phyloP scores from a whole-genome alignment of 1,284 basidiomycete genomes.

The Trichosporon sp. region DNA sequence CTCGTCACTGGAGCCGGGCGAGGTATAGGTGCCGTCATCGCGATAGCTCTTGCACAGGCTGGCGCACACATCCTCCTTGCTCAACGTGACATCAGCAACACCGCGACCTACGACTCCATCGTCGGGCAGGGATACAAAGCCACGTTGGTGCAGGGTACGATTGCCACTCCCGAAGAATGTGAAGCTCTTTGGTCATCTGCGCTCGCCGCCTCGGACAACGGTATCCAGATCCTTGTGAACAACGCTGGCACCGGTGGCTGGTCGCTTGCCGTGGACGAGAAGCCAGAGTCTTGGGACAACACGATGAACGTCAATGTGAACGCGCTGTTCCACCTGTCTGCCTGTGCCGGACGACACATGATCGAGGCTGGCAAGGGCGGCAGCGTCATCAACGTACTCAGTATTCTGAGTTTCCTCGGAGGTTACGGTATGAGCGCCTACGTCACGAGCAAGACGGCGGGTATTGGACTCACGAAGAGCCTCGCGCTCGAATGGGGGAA shows the following conservation, averaged over 20 bases:
- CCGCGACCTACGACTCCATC: constrained; percentile 64
- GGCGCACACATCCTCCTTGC: constrained; percentile 78
- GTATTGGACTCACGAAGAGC: constrained; percentile 76
- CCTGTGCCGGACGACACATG: constrained; percentile 47
- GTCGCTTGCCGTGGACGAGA: not conserved
- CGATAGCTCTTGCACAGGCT: constrained; percentile 57
- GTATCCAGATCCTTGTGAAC: constrained; percentile 15
- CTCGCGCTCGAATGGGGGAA: constrained; percentile 71
- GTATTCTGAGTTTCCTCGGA: constrained; percentile 52
- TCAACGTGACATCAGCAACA: constrained; percentile 63
- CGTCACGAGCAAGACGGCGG: constrained; percentile 66
- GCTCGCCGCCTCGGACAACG: not conserved
- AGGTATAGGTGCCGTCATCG: constrained; percentile 44
- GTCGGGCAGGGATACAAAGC: constrained; percentile 41
- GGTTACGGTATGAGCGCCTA: constrained; percentile 62
- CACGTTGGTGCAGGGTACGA: constrained; percentile 68
- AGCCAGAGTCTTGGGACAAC: not conserved
- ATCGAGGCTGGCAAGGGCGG: constrained; percentile 37
- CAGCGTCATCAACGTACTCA: constrained; percentile 51
- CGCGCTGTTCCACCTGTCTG: constrained; percentile 43
- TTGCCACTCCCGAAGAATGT: constrained; percentile 46
- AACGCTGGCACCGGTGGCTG: not conserved
- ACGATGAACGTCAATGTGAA: constrained; percentile 40
- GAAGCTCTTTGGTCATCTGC: not conserved
- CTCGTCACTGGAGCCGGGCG: constrained; percentile 40